phyloP scores from a whole-genome alignment of 2,329 filamentous ascomycete species.

The Elsinoe perseae region DNA sequence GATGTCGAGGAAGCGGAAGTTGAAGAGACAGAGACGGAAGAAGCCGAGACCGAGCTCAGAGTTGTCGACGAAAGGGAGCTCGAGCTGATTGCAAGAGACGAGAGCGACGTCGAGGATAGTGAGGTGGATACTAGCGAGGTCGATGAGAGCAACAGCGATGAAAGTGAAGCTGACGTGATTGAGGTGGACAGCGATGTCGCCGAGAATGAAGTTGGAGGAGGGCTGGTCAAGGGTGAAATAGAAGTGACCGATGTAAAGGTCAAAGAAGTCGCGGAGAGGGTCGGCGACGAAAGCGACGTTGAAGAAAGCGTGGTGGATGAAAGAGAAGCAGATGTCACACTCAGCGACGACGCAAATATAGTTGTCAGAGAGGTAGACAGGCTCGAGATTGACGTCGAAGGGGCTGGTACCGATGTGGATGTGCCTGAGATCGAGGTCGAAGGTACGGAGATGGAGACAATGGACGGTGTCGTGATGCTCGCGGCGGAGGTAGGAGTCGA shows the following conservation, averaged over 20 bases:
- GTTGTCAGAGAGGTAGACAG: neutral
- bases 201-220: neutral
- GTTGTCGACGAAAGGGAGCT: neutral
- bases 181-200: neutral
- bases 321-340: neutral
- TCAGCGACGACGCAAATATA: neutral
- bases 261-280: too few species aligned
- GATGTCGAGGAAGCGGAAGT: neutral
- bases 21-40: neutral
- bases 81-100: neutral
- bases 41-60: too few species aligned
- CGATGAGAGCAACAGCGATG: neutral
- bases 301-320: neutral
- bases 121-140: too few species aligned
- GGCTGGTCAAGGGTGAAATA: neutral
- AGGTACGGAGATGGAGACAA: neutral
- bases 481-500: neutral
- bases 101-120: neutral
- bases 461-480: neutral
- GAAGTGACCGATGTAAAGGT: neutral
- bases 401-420: neutral
- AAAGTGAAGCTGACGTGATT: neutral
- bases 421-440: neutral
- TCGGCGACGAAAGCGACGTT: neutral
- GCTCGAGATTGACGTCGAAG: neutral